These are phyloP conservation scores for Cymbopogon citratus DNA, from an alignment of 176 grass and related monocot species.

Conservation along the genomic window DNA sequence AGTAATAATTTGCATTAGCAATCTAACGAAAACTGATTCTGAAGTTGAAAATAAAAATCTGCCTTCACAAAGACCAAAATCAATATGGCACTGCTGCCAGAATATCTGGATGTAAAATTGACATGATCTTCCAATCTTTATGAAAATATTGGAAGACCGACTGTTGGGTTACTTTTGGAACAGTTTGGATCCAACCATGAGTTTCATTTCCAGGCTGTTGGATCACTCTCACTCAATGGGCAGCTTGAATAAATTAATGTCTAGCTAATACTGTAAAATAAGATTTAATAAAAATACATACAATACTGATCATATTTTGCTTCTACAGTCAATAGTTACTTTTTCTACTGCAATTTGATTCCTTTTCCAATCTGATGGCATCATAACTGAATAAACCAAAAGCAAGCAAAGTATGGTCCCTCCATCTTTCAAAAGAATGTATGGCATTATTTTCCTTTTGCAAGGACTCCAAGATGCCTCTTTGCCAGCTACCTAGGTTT, in stretches of 20 bases:
- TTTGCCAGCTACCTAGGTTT: neutral
- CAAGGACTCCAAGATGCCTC: neutral
- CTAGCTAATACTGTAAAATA: neutral
- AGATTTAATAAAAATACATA: neutral
- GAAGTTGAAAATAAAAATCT: neutral
- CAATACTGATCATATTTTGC: slow-evolving; percentile 10
- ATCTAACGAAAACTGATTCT: slow-evolving; percentile 2
- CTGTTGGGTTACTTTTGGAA: neutral
- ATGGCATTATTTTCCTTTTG: neutral
- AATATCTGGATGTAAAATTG: slow-evolving; percentile 11
- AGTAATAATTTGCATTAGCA: slow-evolving; percentile 1
- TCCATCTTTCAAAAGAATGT: neutral
- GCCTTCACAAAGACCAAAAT: neutral
- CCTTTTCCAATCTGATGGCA: neutral
- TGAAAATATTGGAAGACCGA: neutral
- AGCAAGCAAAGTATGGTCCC: neutral
- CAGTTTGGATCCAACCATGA: slow-evolving; percentile 1
- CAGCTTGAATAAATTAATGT: slow-evolving; percentile 5
- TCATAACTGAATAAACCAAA: slow-evolving; percentile 19
- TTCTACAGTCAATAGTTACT: neutral
- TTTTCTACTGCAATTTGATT: neutral
- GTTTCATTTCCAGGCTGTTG: neutral
- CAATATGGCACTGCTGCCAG: neutral
- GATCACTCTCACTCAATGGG: neutral
- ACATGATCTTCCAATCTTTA: neutral